A percentile compares a stretch with the other conserved stretches of the same genome.
Conservation (phyloP, 2,329 filamentous ascomycete genomes). For the Leptographium wingfieldii region DNA sequence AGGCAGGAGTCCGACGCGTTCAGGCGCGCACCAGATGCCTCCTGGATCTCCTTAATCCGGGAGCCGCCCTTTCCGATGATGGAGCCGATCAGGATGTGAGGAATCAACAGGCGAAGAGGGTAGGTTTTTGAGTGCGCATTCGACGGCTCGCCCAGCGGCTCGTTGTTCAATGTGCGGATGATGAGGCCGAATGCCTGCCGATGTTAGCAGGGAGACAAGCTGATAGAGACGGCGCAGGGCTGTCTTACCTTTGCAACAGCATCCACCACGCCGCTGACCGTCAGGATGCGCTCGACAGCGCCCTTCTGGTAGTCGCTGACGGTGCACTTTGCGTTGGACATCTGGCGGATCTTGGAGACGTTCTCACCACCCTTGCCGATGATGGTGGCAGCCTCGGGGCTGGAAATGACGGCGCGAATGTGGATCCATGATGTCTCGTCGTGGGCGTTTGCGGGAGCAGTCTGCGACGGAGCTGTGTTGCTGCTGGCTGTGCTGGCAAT, state of each 20-base stretch:
- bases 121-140: slow-evolving; percentile 95
- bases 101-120: slow-evolving; percentile 85
- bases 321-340: slow-evolving; percentile 95
- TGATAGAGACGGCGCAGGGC: background rate
- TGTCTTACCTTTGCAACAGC: slow-evolving; percentile 75
- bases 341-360: slow-evolving; percentile 86
- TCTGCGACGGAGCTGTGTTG: slow-evolving; percentile 26
- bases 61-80: slow-evolving; percentile 97
- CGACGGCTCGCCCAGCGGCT: slow-evolving; percentile 76
- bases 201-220: background rate
- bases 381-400: slow-evolving; percentile 90
- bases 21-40: slow-evolving; percentile 87
- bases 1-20: slow-evolving; percentile 94
- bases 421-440: slow-evolving; percentile 97
- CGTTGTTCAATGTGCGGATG: slow-evolving; percentile 95
- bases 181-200: slow-evolving; percentile 86
- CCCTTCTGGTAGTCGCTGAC: slow-evolving; percentile 97
- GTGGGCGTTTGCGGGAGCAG: slow-evolving; percentile 44
- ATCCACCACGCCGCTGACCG: slow-evolving; percentile 91
- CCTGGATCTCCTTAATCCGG: slow-evolving; percentile 95
- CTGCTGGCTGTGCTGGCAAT: slow-evolving; percentile 26
- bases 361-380: slow-evolving; percentile 99
- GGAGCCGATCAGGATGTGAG: slow-evolving; percentile 93
- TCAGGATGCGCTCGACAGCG: slow-evolving; percentile 93
- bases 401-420: slow-evolving; percentile 92